Conservation (phyloP, 2,329 filamentous ascomycete genomes). For the Zymoseptoria tritici region DNA sequence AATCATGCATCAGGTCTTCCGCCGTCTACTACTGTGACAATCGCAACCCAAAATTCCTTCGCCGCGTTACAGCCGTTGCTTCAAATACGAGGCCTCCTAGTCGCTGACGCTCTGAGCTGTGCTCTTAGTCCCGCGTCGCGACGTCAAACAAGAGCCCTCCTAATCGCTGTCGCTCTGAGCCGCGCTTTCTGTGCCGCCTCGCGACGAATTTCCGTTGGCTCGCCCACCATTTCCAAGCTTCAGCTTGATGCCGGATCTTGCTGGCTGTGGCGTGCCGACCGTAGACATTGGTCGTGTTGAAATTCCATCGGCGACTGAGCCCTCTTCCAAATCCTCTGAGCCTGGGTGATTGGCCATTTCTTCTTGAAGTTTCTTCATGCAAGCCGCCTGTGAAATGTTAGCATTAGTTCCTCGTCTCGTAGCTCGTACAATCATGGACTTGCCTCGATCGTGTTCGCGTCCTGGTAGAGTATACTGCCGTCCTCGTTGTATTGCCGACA, state of each 20-base stretch:
- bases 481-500: constrained; percentile 97
- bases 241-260: constrained; percentile 52
- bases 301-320: constrained; percentile 40
- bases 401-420: constrained; percentile 1
- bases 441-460: constrained; percentile 90
- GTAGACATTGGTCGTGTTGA: constrained; percentile 47
- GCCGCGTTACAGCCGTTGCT: neutral
- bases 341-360: constrained; percentile 50
- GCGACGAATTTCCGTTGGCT: constrained; percentile 33
- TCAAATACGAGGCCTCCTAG: neutral
- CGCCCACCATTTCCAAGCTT: constrained; percentile 51
- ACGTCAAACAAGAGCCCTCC: constrained; percentile 7
- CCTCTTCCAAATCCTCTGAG: constrained; percentile 48
- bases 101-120: neutral
- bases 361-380: constrained; percentile 46
- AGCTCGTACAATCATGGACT: constrained; percentile 31
- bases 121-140: constrained; percentile 21
- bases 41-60: neutral
- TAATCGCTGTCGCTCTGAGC: constrained; percentile 50
- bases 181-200: constrained; percentile 36
- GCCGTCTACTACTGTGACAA: neutral
- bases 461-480: constrained; percentile 80
- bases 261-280: constrained; percentile 53
- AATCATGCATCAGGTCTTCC: neutral
- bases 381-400: constrained; percentile 28